Evolutionary conservation across 306 rosid species (phyloP).

Genomic region (Luffa acutangula): DNA sequence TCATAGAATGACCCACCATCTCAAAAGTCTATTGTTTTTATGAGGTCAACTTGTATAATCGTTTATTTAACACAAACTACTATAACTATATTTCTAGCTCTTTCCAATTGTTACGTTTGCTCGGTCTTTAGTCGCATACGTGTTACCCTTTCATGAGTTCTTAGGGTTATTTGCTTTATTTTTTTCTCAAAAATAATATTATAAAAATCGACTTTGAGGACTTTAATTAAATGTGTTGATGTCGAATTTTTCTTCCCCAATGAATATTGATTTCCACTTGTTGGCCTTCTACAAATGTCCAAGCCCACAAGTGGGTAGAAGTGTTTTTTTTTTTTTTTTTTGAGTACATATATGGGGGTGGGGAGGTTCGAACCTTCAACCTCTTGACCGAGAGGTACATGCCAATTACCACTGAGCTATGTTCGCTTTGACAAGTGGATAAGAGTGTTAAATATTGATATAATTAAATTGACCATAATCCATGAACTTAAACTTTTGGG

Average conservation of each 20-base stretch:
- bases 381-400: too few species aligned
- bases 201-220: not conserved
- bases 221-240: not conserved
- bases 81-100: not conserved
- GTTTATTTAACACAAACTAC: not conserved
- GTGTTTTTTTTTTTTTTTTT: too few species aligned
- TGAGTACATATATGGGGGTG: too few species aligned
- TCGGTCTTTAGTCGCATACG: not conserved
- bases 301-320: too few species aligned
- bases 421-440: too few species aligned
- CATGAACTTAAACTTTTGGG: too few species aligned
- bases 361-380: too few species aligned
- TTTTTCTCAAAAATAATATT: not conserved
- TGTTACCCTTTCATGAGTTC: not conserved
- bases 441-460: too few species aligned
- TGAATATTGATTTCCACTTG: too few species aligned
- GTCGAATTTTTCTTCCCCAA: not conserved
- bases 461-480: too few species aligned
- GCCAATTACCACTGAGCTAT: too few species aligned
- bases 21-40: not conserved
- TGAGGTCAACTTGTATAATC: not conserved
- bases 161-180: not conserved
- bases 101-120: not conserved
- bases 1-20: not conserved
- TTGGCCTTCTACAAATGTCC: too few species aligned